phyloP scores from a whole-genome alignment of 306 rosid species.

The Lupinus albus region DNA sequence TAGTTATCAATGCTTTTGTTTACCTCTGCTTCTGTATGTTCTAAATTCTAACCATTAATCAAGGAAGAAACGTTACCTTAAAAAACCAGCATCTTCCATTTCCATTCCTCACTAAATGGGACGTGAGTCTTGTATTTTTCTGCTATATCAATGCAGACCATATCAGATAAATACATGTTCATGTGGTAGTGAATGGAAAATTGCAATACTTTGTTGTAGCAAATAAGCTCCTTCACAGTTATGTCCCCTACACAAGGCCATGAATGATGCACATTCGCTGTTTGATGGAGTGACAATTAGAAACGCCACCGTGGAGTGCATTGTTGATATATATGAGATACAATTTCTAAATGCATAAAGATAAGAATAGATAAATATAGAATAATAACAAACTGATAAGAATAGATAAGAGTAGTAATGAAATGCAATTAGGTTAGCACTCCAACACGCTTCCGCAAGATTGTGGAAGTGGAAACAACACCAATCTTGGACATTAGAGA shows the following conservation, averaged over 20 bases:
- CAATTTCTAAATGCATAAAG: too few relatives aligned
- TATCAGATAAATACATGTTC: conserved; percentile 65
- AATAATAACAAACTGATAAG: too few relatives aligned
- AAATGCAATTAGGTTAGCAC: too few relatives aligned
- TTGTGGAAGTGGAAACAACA: too few relatives aligned
- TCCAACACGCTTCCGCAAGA: too few relatives aligned
- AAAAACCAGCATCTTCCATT: not conserved
- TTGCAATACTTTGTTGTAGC: conserved; percentile 54
- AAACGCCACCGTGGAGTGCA: conserved; percentile 67
- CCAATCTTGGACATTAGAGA: too few relatives aligned
- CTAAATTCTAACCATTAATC: too few relatives aligned
- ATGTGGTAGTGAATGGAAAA: conserved; percentile 47
- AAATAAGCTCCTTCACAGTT: conserved; percentile 69
- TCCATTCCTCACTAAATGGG: conserved; percentile 37
- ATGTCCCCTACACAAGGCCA: conserved; percentile 48
- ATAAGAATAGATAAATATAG: too few relatives aligned
- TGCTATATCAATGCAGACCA: conserved; percentile 58
- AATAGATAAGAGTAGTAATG: too few relatives aligned
- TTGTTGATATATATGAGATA: too few relatives aligned
- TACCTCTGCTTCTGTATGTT: too few relatives aligned
- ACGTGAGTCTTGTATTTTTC: conserved; percentile 45
- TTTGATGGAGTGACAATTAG: conserved; percentile 54
- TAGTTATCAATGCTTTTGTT: too few relatives aligned
- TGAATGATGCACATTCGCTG: conserved; percentile 53
- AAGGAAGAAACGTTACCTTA: not conserved